Conservation (phyloP, 2,329 filamentous ascomycete genomes). For the Penicillium sclerotiorum region DNA sequence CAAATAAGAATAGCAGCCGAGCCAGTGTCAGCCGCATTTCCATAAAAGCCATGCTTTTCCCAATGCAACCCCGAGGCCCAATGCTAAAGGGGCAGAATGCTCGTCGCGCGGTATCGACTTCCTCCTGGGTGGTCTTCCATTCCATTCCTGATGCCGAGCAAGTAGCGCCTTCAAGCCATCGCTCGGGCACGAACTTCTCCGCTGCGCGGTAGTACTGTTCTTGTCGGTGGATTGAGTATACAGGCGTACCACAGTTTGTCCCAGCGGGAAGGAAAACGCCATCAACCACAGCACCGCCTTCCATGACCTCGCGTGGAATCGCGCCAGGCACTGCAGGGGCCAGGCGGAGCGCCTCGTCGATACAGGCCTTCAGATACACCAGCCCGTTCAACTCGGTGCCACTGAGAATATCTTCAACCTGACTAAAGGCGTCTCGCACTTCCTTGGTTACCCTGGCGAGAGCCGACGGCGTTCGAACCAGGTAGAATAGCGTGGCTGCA, state of each 20-base stretch:
- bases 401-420: conserved; percentile 42
- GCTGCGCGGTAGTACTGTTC: conserved; percentile 63
- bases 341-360: conserved; percentile 47
- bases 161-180: conserved; percentile 61
- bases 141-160: conserved; percentile 39
- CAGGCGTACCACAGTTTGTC: conserved; percentile 65
- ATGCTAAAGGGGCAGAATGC: conserved; percentile 69
- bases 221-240: conserved; percentile 71
- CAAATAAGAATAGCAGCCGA: conserved; percentile 42
- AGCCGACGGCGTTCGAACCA: conserved; percentile 36
- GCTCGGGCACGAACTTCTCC: conserved; percentile 63
- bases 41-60: conserved; percentile 48
- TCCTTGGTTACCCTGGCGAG: conserved; percentile 38
- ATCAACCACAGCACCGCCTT: conserved; percentile 40
- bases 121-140: conserved; percentile 51
- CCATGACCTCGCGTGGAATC: conserved; percentile 42
- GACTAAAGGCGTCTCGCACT: conserved; percentile 37
- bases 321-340: conserved; percentile 43
- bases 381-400: conserved; percentile 39
- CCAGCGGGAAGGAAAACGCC: conserved; percentile 51
- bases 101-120: conserved; percentile 57
- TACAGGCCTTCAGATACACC: conserved; percentile 44
- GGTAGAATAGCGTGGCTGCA: conserved; percentile 45
- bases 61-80: conserved; percentile 46
- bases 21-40: conserved; percentile 46